These are phyloP conservation scores for Hanseniaspora opuntiae DNA, from an alignment of 805 yeast genomes.

Conservation along the genomic window DNA sequence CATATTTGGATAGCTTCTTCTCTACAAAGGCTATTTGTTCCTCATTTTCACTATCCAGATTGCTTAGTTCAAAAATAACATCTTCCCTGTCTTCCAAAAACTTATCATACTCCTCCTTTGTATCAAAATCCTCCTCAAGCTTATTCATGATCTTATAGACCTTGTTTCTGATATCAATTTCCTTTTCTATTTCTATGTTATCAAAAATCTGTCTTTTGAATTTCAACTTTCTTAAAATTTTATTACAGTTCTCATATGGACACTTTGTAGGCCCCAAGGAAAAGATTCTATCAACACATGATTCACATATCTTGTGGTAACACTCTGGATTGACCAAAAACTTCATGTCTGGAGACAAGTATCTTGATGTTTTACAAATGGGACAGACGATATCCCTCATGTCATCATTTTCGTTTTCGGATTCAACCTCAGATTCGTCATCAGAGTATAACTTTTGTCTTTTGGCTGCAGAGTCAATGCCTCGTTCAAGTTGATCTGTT, in stretches of 20 bases:
- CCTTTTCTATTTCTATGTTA: slow-evolving; percentile 78
- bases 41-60: slow-evolving; percentile 42
- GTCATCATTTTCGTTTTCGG: slow-evolving; percentile 30
- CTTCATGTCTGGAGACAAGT: slow-evolving; percentile 82
- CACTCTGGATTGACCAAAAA: slow-evolving; percentile 94
- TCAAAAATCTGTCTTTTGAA: slow-evolving; percentile 90
- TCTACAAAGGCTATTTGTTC: slow-evolving; percentile 59
- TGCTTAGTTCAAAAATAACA: slow-evolving; percentile 41
- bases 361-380: slow-evolving; percentile 88
- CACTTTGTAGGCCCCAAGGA: slow-evolving; percentile 93
- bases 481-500: not conserved
- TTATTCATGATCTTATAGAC: slow-evolving; percentile 70
- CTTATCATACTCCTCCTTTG: slow-evolving; percentile 47
- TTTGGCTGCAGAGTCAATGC: not conserved
- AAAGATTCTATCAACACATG: slow-evolving; percentile 91
- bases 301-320: slow-evolving; percentile 92
- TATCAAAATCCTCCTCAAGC: slow-evolving; percentile 56
- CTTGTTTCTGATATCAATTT: slow-evolving; percentile 76
- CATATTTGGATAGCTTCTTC: slow-evolving; percentile 51
- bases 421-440: slow-evolving; percentile 13
- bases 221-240: slow-evolving; percentile 70
- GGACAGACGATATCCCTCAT: slow-evolving; percentile 78
- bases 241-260: slow-evolving; percentile 84
- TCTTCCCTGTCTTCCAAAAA: slow-evolving; percentile 78
- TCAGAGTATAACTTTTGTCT: not conserved